Evolutionary conservation across 495 filamentous ascomycete species (phyloP).

Genomic region (Penicillium malachiteum): DNA sequence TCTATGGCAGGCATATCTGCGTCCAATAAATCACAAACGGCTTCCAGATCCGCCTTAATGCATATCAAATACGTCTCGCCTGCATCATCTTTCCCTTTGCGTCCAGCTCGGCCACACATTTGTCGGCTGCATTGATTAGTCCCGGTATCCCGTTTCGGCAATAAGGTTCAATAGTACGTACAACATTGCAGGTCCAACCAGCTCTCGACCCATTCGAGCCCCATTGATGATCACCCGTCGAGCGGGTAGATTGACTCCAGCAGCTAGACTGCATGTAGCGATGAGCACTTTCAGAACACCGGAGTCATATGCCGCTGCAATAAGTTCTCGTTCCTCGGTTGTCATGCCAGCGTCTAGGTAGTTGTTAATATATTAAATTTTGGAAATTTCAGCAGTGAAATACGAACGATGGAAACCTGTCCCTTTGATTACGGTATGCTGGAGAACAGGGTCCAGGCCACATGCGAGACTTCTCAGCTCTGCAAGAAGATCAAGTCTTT

Average conservation of each 20-base stretch:
- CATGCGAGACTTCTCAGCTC: slow-evolving; percentile 66
- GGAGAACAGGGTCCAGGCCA: slow-evolving; percentile 66
- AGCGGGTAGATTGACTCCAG: slow-evolving; percentile 77
- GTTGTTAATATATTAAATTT: slow-evolving; percentile 7
- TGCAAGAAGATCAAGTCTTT: slow-evolving; percentile 63
- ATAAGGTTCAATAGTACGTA: slow-evolving; percentile 28
- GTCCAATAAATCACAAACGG: slow-evolving; percentile 66
- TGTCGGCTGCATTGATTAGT: slow-evolving; percentile 54
- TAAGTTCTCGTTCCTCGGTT: slow-evolving; percentile 73
- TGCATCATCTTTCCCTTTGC: slow-evolving; percentile 78
- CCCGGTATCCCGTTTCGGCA: neutral
- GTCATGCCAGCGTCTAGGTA: slow-evolving; percentile 69
- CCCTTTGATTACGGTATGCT: slow-evolving; percentile 62
- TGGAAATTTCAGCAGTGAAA: neutral
- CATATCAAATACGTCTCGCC: slow-evolving; percentile 83
- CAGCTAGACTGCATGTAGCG: slow-evolving; percentile 82
- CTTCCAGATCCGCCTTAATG: slow-evolving; percentile 65
- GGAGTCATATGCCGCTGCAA: slow-evolving; percentile 70
- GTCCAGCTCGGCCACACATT: slow-evolving; percentile 81
- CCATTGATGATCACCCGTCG: slow-evolving; percentile 77
- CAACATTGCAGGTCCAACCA: slow-evolving; percentile 76
- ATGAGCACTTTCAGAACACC: slow-evolving; percentile 71
- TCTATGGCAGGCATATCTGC: slow-evolving; percentile 70
- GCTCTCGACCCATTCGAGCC: slow-evolving; percentile 73
- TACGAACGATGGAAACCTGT: slow-evolving; percentile 74